Percentiles rank a stretch among this genome's conserved stretches.
Conservation (phyloP, 768 basidiomycete genomes). For the Suillus occidentalis region DNA sequence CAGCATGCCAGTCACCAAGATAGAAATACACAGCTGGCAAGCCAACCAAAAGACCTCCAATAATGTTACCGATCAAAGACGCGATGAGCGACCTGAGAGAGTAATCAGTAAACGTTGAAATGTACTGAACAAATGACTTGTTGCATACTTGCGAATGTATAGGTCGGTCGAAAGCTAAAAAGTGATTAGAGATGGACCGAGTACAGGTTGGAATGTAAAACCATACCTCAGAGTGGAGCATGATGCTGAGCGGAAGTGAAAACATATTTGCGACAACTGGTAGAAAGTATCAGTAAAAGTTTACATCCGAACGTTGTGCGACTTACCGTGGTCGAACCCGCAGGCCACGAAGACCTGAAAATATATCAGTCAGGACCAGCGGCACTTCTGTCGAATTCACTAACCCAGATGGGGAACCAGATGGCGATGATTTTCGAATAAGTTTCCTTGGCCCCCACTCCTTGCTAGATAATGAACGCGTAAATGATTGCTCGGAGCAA, state of each 20-base stretch:
- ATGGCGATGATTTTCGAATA: constrained; percentile 67
- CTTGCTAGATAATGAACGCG: constrained; percentile 49
- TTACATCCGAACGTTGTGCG: neutral
- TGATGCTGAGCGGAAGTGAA: constrained; percentile 66
- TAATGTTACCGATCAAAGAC: constrained; percentile 62
- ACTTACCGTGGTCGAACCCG: constrained; percentile 67
- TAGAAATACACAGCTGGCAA: constrained; percentile 67
- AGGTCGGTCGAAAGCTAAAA: constrained; percentile 30
- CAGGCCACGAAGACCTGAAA: constrained; percentile 67
- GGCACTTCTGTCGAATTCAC: constrained; percentile 14
- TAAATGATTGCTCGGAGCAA: constrained; percentile 6
- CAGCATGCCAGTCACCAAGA: constrained; percentile 48
- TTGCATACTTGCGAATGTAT: constrained; percentile 66
- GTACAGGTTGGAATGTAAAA: constrained; percentile 27
- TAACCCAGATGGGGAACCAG: constrained; percentile 77
- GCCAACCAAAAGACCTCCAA: constrained; percentile 64
- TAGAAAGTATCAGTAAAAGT: constrained; percentile 1
- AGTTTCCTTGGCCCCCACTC: constrained; percentile 63
- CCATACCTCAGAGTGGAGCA: constrained; percentile 65
- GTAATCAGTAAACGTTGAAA: neutral
- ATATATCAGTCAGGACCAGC: constrained; percentile 1
- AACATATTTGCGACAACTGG: constrained; percentile 77
- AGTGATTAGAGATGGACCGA: constrained; percentile 25
- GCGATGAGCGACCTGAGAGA: constrained; percentile 59
- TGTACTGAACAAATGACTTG: neutral